Base-by-base conservation (phyloP, 495 filamentous ascomycete species). In the Tuber indicum region DNA sequence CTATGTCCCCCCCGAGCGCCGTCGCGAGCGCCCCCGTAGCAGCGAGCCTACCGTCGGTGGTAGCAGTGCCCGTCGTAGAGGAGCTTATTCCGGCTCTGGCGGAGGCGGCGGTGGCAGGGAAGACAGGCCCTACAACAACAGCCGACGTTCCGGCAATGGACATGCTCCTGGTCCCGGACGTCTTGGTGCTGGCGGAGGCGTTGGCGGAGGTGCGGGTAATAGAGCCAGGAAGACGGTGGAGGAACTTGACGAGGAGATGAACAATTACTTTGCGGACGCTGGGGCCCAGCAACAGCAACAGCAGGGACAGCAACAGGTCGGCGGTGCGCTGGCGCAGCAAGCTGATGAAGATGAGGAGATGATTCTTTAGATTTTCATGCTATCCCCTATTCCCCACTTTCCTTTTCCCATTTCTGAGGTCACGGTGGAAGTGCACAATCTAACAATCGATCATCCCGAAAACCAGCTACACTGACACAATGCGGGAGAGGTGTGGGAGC, bases 241-340 rank as follows among this genome's bases (percentile, higher is more conserved):
- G 80, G 92, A 98, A 82, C 86, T 98, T 58, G 95, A 98, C 82
- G 91, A 92, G 49, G 95, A 98, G 86, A 98, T 98, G 95, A 94
- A 90, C 47, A 93, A 97, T 82, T 98, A 98, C 85, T 98, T 92
- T 87, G 87, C 85, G 45, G 88, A 88, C 49, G 83, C 84, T 42
- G 82, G 85, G 32, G 86, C 84, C 39, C 84, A 82, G n/a, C 58
- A 66, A 36, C 58, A 62, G 23, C 21, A 52, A 10, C 47, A 26
- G 26, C 58, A 66, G 26, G 26, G 14, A 8, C 58, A 66, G 14
- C 58, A 66, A 17, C 83, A 81, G 70, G 81, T 82, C 26, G 70
- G 52, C 42, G 84, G 78, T 41, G 78, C 83, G n/a, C 78, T 85
- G 49, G 76, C 74, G 17, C 81, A 80, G 45, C 82, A 72, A 62